These are phyloP conservation scores for Penicillium sp. DNA, from an alignment of 2,329 filamentous ascomycete species.

Conservation along the genomic window DNA sequence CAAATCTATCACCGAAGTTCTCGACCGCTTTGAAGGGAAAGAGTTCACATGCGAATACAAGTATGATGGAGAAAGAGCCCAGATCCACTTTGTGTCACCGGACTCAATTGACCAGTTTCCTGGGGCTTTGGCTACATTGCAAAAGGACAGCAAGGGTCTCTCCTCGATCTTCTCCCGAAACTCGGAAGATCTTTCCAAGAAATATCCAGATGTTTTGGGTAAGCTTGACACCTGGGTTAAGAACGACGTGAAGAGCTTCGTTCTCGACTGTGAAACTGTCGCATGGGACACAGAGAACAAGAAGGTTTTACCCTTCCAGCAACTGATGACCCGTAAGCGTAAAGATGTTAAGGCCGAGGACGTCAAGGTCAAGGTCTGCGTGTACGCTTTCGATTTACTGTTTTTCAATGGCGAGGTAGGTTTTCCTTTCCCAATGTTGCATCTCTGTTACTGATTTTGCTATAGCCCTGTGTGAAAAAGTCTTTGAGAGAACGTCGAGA, in stretches of 20 bases:
- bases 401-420: constrained; percentile 83
- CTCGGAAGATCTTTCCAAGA: constrained; percentile 94
- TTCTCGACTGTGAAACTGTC: constrained; percentile 97
- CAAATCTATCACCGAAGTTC: constrained; percentile 95
- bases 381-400: constrained; percentile 93
- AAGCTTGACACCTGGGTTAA: constrained; percentile 91
- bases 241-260: constrained; percentile 86
- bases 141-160: constrained; percentile 69
- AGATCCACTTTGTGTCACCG: constrained; percentile 94
- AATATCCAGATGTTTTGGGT: constrained; percentile 91
- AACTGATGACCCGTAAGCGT: constrained; percentile 95
- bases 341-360: constrained; percentile 97
- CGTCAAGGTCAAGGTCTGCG: constrained; percentile 94
- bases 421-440: neutral
- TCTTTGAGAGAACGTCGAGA: constrained; percentile 80
- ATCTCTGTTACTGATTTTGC: neutral
- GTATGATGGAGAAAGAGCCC: constrained; percentile 96
- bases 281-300: constrained; percentile 95
- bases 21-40: constrained; percentile 94
- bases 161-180: constrained; percentile 96
- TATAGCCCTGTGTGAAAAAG: constrained; percentile 75
- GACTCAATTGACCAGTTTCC: constrained; percentile 71
- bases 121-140: constrained; percentile 62
- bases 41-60: constrained; percentile 99
- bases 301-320: constrained; percentile 95